Evolutionary conservation across 2,329 filamentous ascomycete genomes (phyloP).

Genomic region (Ceratocystis huliohia): DNA sequence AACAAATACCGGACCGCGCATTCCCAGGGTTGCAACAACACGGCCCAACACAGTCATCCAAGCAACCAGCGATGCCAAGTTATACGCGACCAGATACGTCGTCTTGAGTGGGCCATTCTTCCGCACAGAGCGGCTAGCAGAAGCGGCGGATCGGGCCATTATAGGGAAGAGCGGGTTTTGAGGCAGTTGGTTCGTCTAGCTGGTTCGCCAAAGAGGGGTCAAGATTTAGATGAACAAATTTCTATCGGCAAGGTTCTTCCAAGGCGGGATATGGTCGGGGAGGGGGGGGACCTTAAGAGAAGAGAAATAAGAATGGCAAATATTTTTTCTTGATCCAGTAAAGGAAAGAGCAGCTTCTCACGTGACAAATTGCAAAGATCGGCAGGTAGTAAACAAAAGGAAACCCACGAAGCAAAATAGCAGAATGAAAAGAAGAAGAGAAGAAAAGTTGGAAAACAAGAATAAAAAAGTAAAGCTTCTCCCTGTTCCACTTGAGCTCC

Average conservation of each 20-base stretch:
- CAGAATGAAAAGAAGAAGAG: not conserved
- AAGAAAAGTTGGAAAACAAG: not conserved
- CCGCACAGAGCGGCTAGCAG: constrained; percentile 23
- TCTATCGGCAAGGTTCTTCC: not conserved
- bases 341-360: not conserved
- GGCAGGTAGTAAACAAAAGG: not conserved
- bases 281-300: not conserved
- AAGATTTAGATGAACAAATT: too few relatives aligned
- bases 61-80: constrained; percentile 59
- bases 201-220: not conserved
- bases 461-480: not conserved
- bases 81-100: constrained; percentile 75
- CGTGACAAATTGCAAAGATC: not conserved
- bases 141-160: constrained; percentile 7
- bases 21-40: constrained; percentile 42
- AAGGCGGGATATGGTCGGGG: not conserved
- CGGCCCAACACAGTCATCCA: constrained; percentile 69
- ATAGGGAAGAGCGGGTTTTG: not conserved
- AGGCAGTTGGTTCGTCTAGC: too few relatives aligned
- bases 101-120: constrained; percentile 33
- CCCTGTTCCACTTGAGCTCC: not conserved
- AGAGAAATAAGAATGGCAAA: not conserved
- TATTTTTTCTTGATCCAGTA: not conserved
- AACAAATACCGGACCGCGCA: constrained; percentile 45
- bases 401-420: not conserved